A percentile compares a stretch with the other conserved stretches of the same genome.
phyloP scores from a whole-genome alignment of 2,329 filamentous ascomycete genomes.

The Dactylellina parvicollis region DNA sequence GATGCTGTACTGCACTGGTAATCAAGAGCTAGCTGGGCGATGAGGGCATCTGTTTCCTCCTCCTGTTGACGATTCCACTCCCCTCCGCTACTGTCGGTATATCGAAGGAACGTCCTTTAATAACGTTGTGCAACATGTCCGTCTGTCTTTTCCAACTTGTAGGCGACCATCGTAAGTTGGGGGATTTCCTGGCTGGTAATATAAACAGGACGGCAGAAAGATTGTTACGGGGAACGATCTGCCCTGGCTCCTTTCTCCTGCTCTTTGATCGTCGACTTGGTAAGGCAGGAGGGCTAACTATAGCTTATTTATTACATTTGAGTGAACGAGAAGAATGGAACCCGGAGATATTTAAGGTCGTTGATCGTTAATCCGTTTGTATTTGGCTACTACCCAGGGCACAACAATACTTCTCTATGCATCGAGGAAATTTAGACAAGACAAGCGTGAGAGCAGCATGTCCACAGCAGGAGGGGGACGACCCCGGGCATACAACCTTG shows the following conservation, averaged over 20 bases:
- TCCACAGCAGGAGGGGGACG: conserved; percentile 29
- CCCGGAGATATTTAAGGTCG: conserved; percentile 54
- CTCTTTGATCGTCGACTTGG: conserved; percentile 50
- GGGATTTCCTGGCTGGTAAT: conserved; percentile 45
- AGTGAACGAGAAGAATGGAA: conserved; percentile 44
- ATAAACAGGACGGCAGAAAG: conserved; percentile 49
- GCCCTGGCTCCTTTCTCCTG: conserved; percentile 42
- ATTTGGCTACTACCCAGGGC: conserved; percentile 20
- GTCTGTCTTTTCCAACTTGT: conserved; percentile 39
- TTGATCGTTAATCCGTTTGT: conserved; percentile 52
- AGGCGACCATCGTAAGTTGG: conserved; percentile 42
- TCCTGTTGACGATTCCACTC: conserved; percentile 36
- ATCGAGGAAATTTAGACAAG: conserved; percentile 35
- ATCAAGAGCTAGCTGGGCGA: conserved; percentile 15
- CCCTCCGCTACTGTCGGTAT: conserved; percentile 28
- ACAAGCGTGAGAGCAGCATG: conserved; percentile 25
- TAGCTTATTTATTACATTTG: conserved; percentile 50
- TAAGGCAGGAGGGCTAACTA: conserved; percentile 47
- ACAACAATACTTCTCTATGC: conserved; percentile 15
- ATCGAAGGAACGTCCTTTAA: conserved; percentile 38
- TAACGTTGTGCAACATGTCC: conserved; percentile 53
- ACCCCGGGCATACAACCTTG: conserved; percentile 41
- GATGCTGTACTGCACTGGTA: conserved; percentile 15
- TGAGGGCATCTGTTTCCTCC: conserved; percentile 38
- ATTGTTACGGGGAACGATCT: conserved; percentile 42